A percentile compares a stretch with the other conserved stretches of the same genome.
Evolutionary conservation across 2,329 filamentous ascomycete species (phyloP).

Genomic region (Esteya vermicola): DNA sequence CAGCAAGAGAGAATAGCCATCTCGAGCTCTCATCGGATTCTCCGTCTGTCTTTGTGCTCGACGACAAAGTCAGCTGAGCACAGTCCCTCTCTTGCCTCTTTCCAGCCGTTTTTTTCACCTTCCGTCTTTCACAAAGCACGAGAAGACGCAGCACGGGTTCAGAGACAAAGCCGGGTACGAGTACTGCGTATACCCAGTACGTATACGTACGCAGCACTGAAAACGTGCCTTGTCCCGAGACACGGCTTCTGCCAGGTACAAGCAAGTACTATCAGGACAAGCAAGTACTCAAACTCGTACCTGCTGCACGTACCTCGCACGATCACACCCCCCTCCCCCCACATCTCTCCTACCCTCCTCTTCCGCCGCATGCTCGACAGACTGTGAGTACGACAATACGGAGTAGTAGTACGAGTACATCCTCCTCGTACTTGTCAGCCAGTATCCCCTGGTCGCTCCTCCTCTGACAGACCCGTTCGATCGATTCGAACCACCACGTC

Average conservation of each 20-base stretch:
- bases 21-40: too few relatives aligned
- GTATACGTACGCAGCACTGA: not conserved
- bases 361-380: slow-evolving; percentile 8
- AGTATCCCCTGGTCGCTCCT: not conserved
- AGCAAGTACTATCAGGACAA: too few relatives aligned
- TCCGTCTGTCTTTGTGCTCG: too few relatives aligned
- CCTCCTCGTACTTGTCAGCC: not conserved
- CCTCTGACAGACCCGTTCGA: slow-evolving; percentile 4
- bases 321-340: not conserved
- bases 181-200: too few relatives aligned
- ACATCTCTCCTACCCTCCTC: slow-evolving; percentile 9
- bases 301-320: too few relatives aligned
- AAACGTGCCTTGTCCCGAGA: slow-evolving; percentile 5
- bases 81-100: not conserved
- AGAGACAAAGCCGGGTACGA: too few relatives aligned
- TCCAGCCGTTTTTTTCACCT: not conserved
- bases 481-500: slow-evolving; percentile 1
- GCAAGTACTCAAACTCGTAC: too few relatives aligned
- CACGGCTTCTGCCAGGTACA: not conserved
- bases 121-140: not conserved
- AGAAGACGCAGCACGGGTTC: too few relatives aligned
- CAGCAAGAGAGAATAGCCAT: too few relatives aligned
- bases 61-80: too few relatives aligned
- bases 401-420: not conserved
- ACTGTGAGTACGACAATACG: not conserved